Evolutionary conservation across 129 eudicot species (phyloP).

Genomic region (Dittrichia graveolens): DNA sequence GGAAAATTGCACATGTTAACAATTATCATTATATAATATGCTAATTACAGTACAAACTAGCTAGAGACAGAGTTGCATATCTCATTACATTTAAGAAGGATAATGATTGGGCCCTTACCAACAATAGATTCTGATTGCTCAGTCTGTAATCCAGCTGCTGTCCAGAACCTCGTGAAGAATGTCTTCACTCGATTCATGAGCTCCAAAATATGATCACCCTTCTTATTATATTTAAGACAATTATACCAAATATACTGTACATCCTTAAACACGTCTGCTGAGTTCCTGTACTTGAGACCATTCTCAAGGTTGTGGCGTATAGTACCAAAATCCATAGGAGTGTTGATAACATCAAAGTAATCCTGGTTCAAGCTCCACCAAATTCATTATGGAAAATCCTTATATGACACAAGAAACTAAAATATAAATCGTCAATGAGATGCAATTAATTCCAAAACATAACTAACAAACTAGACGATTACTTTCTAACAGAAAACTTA

Average conservation of each 20-base stretch:
- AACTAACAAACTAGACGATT: not conserved
- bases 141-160: slow-evolving; percentile 51
- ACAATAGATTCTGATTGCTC: slow-evolving; percentile 38
- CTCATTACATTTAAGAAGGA: not conserved
- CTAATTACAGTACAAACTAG: not conserved
- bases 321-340: slow-evolving; percentile 94
- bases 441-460: slow-evolving; percentile 1
- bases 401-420: slow-evolving; percentile 17
- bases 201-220: slow-evolving; percentile 74
- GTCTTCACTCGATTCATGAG: slow-evolving; percentile 74
- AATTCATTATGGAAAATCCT: slow-evolving; percentile 4
- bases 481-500: not conserved
- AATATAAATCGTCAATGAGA: slow-evolving; percentile 4
- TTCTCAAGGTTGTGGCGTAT: slow-evolving; percentile 76
- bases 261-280: slow-evolving; percentile 75
- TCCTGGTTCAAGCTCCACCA: slow-evolving; percentile 53
- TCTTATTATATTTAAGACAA: slow-evolving; percentile 71
- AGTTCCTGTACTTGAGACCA: slow-evolving; percentile 71
- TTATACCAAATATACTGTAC: slow-evolving; percentile 77
- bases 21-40: not conserved
- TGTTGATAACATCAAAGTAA: slow-evolving; percentile 79
- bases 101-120: slow-evolving; percentile 35
- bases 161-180: slow-evolving; percentile 63
- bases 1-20: slow-evolving; percentile 15
- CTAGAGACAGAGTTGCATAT: not conserved